Evolutionary conservation across 1,284 basidiomycete species (phyloP).

Genomic region (Agaricales sp.): DNA sequence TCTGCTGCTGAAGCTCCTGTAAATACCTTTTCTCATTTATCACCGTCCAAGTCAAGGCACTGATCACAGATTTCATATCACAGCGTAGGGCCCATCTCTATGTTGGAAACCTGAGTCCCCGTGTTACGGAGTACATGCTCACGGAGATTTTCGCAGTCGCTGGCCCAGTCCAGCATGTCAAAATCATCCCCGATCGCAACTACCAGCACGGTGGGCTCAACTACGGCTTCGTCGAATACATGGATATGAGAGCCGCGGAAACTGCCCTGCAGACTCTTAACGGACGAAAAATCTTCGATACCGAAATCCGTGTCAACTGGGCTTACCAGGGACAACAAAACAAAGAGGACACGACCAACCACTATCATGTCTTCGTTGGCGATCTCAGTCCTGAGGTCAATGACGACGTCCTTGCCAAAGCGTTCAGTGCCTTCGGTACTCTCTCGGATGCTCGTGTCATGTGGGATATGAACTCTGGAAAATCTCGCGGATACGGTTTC

Average conservation of each 20-base stretch:
- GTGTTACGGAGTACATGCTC: slow-evolving; percentile 91
- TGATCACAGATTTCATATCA: slow-evolving; percentile 15
- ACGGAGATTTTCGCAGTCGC: slow-evolving; percentile 95
- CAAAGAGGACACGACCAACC: slow-evolving; percentile 92
- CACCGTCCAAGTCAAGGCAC: slow-evolving; percentile 14
- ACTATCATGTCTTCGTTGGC: slow-evolving; percentile 97
- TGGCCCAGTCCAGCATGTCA: slow-evolving; percentile 91
- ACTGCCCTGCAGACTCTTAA: slow-evolving; percentile 95
- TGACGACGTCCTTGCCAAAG: slow-evolving; percentile 92
- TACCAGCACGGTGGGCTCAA: slow-evolving; percentile 96
- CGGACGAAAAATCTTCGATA: slow-evolving; percentile 96
- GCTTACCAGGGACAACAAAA: slow-evolving; percentile 94
- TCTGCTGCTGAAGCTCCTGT: slow-evolving; percentile 67
- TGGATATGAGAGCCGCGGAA: slow-evolving; percentile 95
- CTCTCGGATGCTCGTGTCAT: slow-evolving; percentile 97
- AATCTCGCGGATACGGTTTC: slow-evolving; percentile 92
- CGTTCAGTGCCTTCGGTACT: slow-evolving; percentile 90
- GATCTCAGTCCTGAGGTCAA: slow-evolving; percentile 97
- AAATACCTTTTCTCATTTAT: slow-evolving; percentile 20
- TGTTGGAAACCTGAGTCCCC: slow-evolving; percentile 91
- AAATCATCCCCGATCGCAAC: slow-evolving; percentile 98
- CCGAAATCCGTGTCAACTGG: slow-evolving; percentile 96
- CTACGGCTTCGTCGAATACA: slow-evolving; percentile 97
- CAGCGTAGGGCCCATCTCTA: slow-evolving; percentile 90
- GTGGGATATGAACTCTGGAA: slow-evolving; percentile 99